Percentiles rank a stretch among this genome's conserved stretches.
Conservation (phyloP, 2,329 filamentous ascomycete species). For the Coniochaeta hoffmannii region DNA sequence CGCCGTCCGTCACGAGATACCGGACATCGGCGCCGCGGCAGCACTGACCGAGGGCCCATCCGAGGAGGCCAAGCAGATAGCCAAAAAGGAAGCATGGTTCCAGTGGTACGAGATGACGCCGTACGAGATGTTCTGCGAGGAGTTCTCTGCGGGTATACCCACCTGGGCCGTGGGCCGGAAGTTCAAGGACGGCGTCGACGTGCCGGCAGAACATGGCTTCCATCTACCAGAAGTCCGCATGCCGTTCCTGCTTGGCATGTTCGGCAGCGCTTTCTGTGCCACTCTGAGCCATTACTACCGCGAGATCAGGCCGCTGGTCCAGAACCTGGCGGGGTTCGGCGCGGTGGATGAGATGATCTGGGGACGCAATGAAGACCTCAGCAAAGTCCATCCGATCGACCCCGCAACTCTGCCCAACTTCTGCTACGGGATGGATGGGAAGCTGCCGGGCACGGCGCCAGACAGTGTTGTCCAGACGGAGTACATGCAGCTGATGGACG, state of each 20-base stretch:
- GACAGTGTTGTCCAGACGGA: constrained; percentile 63
- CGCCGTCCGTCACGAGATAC: constrained; percentile 91
- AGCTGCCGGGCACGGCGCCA: constrained; percentile 70
- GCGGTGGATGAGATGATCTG: constrained; percentile 77
- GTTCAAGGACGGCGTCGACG: constrained; percentile 65
- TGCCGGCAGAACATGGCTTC: constrained; percentile 56
- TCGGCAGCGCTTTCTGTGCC: constrained; percentile 93
- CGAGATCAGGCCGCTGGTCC: constrained; percentile 78
- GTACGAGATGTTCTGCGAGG: constrained; percentile 93
- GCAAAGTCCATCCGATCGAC: constrained; percentile 91
- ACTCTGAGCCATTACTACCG: constrained; percentile 94
- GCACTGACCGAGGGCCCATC: constrained; percentile 27
- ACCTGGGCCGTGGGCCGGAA: constrained; percentile 86
- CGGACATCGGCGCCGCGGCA: constrained; percentile 43
- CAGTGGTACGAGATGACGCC: constrained; percentile 97
- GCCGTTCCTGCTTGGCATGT: constrained; percentile 85
- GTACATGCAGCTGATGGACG: constrained; percentile 85
- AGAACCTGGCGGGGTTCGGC: constrained; percentile 64
- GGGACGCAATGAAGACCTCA: constrained; percentile 73
- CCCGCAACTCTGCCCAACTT: constrained; percentile 89
- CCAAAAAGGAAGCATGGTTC: constrained; percentile 71
- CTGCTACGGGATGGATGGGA: constrained; percentile 69
- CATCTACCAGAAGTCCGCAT: constrained; percentile 78
- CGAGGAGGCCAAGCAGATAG: constrained; percentile 27
- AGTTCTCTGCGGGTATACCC: constrained; percentile 83